A percentile compares a stretch with the other conserved stretches of the same genome.
phyloP scores from a whole-genome alignment of 1,284 basidiomycete species.

The Ustilago esculenta region DNA sequence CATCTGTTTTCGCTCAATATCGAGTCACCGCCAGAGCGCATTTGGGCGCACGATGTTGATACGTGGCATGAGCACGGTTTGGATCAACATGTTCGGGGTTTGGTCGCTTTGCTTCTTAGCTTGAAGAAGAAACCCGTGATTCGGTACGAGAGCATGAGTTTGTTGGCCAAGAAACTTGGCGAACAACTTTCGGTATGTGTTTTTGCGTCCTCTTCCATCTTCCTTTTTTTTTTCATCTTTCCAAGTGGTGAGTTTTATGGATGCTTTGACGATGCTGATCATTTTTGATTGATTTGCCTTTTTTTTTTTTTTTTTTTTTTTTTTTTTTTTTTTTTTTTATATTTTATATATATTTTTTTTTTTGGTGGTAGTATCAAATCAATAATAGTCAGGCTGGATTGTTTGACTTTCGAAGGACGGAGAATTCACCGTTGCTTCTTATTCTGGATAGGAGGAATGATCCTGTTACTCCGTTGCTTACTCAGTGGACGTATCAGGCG shows the following conservation, averaged over 20 bases:
- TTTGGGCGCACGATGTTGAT: slow-evolving; percentile 77
- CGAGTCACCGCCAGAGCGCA: slow-evolving; percentile 68
- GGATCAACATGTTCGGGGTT: slow-evolving; percentile 80
- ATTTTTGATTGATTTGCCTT: too few species aligned
- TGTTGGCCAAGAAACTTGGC: slow-evolving; percentile 88
- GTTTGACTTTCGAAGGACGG: slow-evolving; percentile 72
- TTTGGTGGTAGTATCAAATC: slow-evolving; percentile 61
- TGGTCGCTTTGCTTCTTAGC: slow-evolving; percentile 88
- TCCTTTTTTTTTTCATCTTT: slow-evolving; percentile 1
- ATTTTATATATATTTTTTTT: too few species aligned
- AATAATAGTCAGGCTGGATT: slow-evolving; percentile 63
- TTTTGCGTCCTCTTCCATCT: too few species aligned
- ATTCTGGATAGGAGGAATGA: slow-evolving; percentile 89
- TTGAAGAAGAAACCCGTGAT: slow-evolving; percentile 95
- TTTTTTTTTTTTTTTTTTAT: too few species aligned
- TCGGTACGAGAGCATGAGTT: slow-evolving; percentile 91
- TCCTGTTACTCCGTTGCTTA: slow-evolving; percentile 94
- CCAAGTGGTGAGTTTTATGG: too few species aligned
- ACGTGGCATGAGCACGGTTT: slow-evolving; percentile 77
- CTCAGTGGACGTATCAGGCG: slow-evolving; percentile 99
- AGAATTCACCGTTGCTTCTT: slow-evolving; percentile 71
- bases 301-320: too few species aligned
- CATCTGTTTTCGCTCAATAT: slow-evolving; percentile 83
- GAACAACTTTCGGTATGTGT: slow-evolving; percentile 81
- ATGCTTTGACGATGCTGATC: too few species aligned